Evolutionary conservation across 2,329 filamentous ascomycete species (phyloP), one percentile per base, ranked within the genome.

Genomic region (Dactylonectria macrodidyma): DNA sequence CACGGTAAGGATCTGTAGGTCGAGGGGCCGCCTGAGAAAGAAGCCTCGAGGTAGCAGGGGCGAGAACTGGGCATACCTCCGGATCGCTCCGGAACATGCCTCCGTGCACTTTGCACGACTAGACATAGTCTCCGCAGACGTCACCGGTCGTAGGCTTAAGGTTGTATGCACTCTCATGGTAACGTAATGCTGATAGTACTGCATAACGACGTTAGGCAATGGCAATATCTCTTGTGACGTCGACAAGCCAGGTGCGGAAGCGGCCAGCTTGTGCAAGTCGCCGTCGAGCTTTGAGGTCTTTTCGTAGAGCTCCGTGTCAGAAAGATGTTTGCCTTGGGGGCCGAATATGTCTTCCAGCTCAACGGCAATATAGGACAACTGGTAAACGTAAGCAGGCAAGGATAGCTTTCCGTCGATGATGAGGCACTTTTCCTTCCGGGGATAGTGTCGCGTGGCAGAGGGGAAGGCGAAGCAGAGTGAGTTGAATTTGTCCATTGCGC

Each of bases 401-500:
- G 52, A 26, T 4, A 10, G n/a, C 34, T 56, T 56, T 5, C 34
- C 52, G 33, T 26, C 26, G 11, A 10, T 9, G 7, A 26, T 12
- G 2, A 10, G 2, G 9, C 22, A 14, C n/a, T 44, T 46, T 10
- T 14, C 12, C 22, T 46, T 57, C 26, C 11, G 12, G 6, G 22
- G 36, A 22, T 46, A 11, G 12, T 57, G 12, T 8, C 54, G 26
- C 11, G 36, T 41, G 9, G 36, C 24, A 1, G 54, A 41, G 8
- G 54, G 54, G 8, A 57, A 57, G 3, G 54, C 34, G 9, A 57
- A 57, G 19, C 30, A 10, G 2, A 57, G 8, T 3, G 22, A 57
- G 3, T 26, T 57, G 54, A 57, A 24, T n/a, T 57, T 57, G 12
- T 57, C 54, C 36, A 57, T 41, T 3, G 36, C 24, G 14, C 54